Conservation (phyloP, 441 rosid species). For the Pelargonium citronellum region DNA sequence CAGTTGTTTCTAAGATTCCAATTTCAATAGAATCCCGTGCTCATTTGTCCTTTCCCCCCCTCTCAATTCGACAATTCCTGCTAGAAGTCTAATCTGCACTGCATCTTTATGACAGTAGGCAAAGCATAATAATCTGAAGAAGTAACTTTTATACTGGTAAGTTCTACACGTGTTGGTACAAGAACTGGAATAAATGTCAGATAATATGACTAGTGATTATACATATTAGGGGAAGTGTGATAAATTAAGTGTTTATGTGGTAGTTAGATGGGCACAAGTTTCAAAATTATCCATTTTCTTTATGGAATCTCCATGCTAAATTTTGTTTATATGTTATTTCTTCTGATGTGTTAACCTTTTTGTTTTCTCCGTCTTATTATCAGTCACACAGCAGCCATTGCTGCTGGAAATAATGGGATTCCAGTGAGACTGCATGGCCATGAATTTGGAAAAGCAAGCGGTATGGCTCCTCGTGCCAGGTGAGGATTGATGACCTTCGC, state of each 20-base stretch:
- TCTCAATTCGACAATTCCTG: too few relatives aligned
- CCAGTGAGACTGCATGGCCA: slow-evolving; percentile 85
- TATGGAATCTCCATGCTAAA: not conserved
- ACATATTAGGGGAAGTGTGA: not conserved
- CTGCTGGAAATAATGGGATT: slow-evolving; percentile 97
- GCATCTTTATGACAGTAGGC: not conserved
- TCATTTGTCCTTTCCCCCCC: not conserved
- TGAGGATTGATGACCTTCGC: slow-evolving; percentile 25
- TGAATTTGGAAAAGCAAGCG: slow-evolving; percentile 98
- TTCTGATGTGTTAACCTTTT: not conserved
- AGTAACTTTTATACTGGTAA: not conserved
- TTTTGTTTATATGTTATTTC: too few relatives aligned
- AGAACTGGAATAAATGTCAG: not conserved
- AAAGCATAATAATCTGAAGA: not conserved
- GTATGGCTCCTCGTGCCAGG: slow-evolving; percentile 99
- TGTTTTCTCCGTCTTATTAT: not conserved
- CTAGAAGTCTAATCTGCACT: slow-evolving; percentile 6
- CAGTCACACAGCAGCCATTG: slow-evolving; percentile 98
- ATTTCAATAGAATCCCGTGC: slow-evolving; percentile 3
- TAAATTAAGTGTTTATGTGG: not conserved
- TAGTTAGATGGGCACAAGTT: not conserved
- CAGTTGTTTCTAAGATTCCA: not conserved
- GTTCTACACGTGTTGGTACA: not conserved
- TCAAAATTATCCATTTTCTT: not conserved
- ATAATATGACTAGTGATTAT: not conserved